A percentile compares a stretch with the other conserved stretches of the same genome.
phyloP scores from a whole-genome alignment of 1,284 basidiomycete species.

The Hymenochaete sp. region DNA sequence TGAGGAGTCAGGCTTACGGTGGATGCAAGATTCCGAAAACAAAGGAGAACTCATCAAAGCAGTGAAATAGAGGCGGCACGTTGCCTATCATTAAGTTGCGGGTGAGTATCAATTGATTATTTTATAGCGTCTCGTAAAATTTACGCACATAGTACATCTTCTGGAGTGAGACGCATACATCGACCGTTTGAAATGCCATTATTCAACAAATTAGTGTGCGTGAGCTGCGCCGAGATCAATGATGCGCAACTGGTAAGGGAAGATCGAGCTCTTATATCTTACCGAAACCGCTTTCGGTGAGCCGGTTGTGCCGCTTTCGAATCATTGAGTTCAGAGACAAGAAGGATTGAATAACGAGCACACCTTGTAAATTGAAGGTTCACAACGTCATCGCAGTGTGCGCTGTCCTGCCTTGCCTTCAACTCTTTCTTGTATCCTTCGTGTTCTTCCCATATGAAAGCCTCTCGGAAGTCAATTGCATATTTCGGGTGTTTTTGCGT shows the following conservation, averaged over 20 bases:
- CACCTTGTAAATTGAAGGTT: constrained; percentile 82
- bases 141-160: constrained; percentile 58
- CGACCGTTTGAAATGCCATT: constrained; percentile 66
- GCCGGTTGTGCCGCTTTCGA: constrained; percentile 66
- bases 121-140: background rate
- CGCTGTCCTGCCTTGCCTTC: constrained; percentile 31
- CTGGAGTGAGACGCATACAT: constrained; percentile 56
- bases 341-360: constrained; percentile 16
- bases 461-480: constrained; percentile 58
- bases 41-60: constrained; percentile 64
- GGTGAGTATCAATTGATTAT: background rate
- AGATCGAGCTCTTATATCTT: constrained; percentile 20
- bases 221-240: constrained; percentile 41
- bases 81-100: constrained; percentile 43
- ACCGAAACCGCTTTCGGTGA: constrained; percentile 73
- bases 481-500: constrained; percentile 39
- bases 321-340: background rate
- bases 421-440: constrained; percentile 34
- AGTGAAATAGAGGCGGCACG: constrained; percentile 75
- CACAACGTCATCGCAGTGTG: constrained; percentile 60
- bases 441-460: constrained; percentile 52
- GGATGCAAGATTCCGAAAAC: background rate
- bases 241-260: constrained; percentile 1
- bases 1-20: constrained; percentile 16
- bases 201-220: constrained; percentile 71